Base-by-base conservation (phyloP, 2,329 filamentous ascomycete genomes). In the Diaporthe destruens region DNA sequence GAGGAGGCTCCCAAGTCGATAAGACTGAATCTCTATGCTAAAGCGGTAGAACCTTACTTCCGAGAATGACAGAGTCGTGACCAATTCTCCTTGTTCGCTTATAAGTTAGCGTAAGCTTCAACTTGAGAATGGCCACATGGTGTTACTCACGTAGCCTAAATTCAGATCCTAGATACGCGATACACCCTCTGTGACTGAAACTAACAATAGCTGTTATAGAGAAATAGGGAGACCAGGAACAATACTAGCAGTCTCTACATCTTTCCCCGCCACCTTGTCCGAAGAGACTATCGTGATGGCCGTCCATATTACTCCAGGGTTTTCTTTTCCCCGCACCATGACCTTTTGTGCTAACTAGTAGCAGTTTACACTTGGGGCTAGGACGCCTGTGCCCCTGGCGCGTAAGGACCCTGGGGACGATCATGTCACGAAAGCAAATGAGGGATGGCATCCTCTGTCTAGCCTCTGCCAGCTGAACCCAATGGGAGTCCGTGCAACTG, bases 401-500 rank as follows among this genome's bases (percentile, higher is more conserved):
- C 61, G 44, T 39, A n/a, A 23, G 47, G 44, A 65, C 44, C 61
- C 61, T 39, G 29, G 32, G 20, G 61, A 25, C 61, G 61, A 65
- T 65, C 61, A 65, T 25, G 44, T 65, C 61, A 36, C 32, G 14
- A 9, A 51, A 20, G 6, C 44, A 51, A 65, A 65, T 65, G 44
- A 51, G 61, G 44, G 49, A 65, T 65, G 29, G 39, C 29, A 51
- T 20, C 18, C 44, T 51, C 61, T 51, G 20, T 3, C 44, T 61
- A 32, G 39, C 7, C 18, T 34, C 2, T 14, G 11, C 34, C 12
- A 65, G 44, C 44, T 65, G 61, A 65, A 65, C 14, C 59, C 29
- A 51, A 65, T 51, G 59, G 59, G 59, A 51, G 44, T 65, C 44
- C 44, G 61, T 65, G 61, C 61, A 65, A 65, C 29, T 65, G 61